These are phyloP conservation scores for Dictyostelium firmibasis DNA, from an alignment of 78 protist genomes.

Conservation along the genomic window DNA sequence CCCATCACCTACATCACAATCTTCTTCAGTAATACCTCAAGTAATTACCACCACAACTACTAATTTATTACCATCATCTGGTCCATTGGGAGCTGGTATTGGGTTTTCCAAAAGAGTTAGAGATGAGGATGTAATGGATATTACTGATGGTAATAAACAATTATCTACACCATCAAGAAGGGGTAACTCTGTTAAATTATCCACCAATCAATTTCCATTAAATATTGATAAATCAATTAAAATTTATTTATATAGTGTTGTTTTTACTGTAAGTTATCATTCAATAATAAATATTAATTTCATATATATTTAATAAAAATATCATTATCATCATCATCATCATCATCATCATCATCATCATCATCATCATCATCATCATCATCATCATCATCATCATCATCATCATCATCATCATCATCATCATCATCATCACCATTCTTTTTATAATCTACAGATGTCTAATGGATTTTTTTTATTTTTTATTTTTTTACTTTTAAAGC, in stretches of 20 bases:
- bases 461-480: too few species aligned
- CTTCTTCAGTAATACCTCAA: neutral
- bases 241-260: neutral
- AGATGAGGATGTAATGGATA: neutral
- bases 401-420: too few species aligned
- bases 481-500: neutral
- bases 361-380: too few species aligned
- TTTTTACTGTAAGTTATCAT: neutral
- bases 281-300: too few species aligned
- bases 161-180: neutral
- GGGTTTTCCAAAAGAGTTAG: neutral
- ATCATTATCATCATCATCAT: too few species aligned
- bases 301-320: too few species aligned
- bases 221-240: neutral
- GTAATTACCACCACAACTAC: neutral
- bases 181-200: neutral
- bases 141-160: neutral
- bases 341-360: too few species aligned
- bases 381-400: too few species aligned
- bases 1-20: neutral
- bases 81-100: neutral
- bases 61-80: neutral
- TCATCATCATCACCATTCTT: too few species aligned
- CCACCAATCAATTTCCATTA: neutral
- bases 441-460: too few species aligned